Percentiles rank a stretch among this genome's conserved stretches.
Conservation (phyloP, 441 rosid genomes). For the Adansonia madagascariensis region DNA sequence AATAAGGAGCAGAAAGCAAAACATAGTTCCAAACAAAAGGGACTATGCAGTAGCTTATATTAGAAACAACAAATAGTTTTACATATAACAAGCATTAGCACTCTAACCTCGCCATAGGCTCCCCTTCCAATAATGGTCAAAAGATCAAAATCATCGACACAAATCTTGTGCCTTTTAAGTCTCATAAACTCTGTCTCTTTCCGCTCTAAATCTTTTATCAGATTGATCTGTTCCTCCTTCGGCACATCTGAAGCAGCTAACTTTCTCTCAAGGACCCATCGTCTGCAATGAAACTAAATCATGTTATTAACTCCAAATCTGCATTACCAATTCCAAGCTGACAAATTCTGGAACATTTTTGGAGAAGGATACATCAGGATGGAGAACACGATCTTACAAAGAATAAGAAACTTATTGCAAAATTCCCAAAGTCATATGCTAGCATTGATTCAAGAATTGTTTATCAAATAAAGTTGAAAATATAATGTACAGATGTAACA, state of each 20-base stretch:
- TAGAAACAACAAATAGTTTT: slow-evolving; percentile 13
- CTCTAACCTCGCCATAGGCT: slow-evolving; percentile 90
- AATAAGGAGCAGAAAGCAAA: slow-evolving; percentile 13
- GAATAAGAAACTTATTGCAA: neutral
- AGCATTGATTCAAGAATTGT: slow-evolving; percentile 44
- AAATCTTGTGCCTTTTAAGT: slow-evolving; percentile 85
- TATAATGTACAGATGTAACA: neutral
- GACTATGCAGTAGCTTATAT: neutral
- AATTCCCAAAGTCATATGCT: slow-evolving; percentile 6
- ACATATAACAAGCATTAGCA: slow-evolving; percentile 18
- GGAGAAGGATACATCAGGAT: slow-evolving; percentile 22
- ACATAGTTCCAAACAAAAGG: neutral
- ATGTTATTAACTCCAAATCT: slow-evolving; percentile 23
- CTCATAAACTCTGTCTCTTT: slow-evolving; percentile 94
- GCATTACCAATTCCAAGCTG: neutral
- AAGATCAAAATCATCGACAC: slow-evolving; percentile 90
- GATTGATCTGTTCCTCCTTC: slow-evolving; percentile 78
- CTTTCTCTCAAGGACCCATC: slow-evolving; percentile 86
- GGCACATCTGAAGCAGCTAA: slow-evolving; percentile 88
- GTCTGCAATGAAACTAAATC: slow-evolving; percentile 52
- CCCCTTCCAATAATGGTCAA: slow-evolving; percentile 93
- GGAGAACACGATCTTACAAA: neutral
- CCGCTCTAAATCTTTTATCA: slow-evolving; percentile 87
- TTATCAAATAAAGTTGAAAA: slow-evolving; percentile 26
- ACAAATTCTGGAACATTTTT: slow-evolving; percentile 23